Conservation (phyloP, 495 filamentous ascomycete species). For the Aspergillus saccharolyticus region DNA sequence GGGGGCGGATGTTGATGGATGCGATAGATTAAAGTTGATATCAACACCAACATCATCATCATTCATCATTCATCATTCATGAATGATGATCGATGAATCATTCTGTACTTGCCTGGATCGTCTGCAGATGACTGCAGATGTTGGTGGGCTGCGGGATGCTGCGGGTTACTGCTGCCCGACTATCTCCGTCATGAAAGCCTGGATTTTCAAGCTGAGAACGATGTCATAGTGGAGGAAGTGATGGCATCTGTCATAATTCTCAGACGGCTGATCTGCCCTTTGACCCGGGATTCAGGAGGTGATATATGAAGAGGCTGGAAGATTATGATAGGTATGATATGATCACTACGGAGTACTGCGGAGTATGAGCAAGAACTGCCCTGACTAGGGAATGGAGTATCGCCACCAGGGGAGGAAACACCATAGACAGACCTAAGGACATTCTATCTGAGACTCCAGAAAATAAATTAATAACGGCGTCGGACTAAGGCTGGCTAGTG, state of each 20-base stretch:
- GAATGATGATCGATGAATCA: too few relatives aligned
- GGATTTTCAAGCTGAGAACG: not conserved
- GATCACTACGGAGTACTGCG: not conserved
- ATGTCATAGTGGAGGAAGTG: constrained; percentile 6
- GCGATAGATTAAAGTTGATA: not conserved
- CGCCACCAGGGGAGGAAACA: too few relatives aligned
- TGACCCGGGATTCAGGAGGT: not conserved
- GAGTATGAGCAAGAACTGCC: not conserved
- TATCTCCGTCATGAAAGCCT: not conserved
- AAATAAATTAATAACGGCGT: not conserved
- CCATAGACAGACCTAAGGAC: not conserved
- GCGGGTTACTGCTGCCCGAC: not conserved
- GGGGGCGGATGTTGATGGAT: not conserved
- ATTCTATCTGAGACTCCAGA: not conserved
- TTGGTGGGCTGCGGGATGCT: too few relatives aligned
- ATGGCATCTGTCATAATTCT: constrained; percentile 1
- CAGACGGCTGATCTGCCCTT: not conserved
- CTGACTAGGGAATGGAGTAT: too few relatives aligned
- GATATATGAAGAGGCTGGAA: not conserved
- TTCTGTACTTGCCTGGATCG: not conserved
- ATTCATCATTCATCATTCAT: too few relatives aligned
- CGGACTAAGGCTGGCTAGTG: not conserved
- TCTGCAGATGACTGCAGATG: not conserved
- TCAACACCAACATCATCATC: constrained; percentile 6
- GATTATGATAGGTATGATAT: not conserved